Evolutionary conservation across 139 green algal species (phyloP).

Genomic region (Pycnococcus provasolii): DNA sequence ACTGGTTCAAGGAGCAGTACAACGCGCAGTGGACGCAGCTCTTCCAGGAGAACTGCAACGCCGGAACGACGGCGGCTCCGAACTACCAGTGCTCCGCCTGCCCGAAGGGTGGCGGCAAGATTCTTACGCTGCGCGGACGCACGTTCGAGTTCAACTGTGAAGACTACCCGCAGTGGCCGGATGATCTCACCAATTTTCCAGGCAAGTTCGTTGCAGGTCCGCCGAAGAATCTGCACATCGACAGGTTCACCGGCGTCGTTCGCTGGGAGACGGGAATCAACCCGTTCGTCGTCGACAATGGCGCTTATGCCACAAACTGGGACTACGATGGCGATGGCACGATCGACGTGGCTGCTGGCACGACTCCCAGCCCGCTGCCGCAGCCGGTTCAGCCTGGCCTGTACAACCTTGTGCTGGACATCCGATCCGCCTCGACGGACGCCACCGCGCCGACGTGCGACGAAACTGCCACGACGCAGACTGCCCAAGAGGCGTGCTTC

Average conservation of each 20-base stretch:
- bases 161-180: slow-evolving; percentile 9
- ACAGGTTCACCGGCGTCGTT: slow-evolving; percentile 17
- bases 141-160: not conserved
- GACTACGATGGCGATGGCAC: not conserved
- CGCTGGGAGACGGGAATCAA: slow-evolving; percentile 23
- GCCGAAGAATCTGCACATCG: slow-evolving; percentile 18
- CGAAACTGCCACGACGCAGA: too few relatives aligned
- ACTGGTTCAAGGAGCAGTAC: not conserved
- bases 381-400: not conserved
- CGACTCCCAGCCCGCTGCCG: too few relatives aligned
- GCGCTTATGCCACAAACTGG: not conserved
- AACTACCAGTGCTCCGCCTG: not conserved
- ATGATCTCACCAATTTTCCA: not conserved
- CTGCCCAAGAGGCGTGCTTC: too few relatives aligned
- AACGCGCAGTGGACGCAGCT: not conserved
- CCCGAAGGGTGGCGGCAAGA: not conserved
- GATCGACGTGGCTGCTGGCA: too few relatives aligned
- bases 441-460: too few relatives aligned
- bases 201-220: slow-evolving; percentile 5
- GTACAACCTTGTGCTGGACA: slow-evolving; percentile 22
- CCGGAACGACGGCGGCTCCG: too few relatives aligned
- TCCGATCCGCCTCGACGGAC: slow-evolving; percentile 1
- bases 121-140: not conserved
- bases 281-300: slow-evolving; percentile 1
- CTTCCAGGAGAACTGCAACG: not conserved